These are phyloP conservation scores for Neocucurbitaria cava DNA, from an alignment of 2,329 filamentous ascomycete genomes.

Conservation along the genomic window DNA sequence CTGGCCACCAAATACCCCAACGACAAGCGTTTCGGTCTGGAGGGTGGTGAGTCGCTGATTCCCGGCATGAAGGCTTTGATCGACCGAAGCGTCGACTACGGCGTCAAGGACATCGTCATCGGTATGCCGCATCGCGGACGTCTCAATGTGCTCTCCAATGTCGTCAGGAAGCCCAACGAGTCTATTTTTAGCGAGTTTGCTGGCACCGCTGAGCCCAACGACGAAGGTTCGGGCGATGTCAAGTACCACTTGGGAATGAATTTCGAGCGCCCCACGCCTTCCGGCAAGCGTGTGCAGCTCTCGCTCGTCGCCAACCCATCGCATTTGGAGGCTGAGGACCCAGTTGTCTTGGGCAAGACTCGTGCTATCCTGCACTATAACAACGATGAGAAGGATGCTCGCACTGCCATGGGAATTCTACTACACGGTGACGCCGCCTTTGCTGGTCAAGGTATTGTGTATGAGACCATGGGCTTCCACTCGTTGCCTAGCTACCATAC, in stretches of 20 bases:
- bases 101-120: conserved; percentile 98
- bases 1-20: conserved; percentile 98
- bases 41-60: conserved; percentile 95
- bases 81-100: conserved; percentile 96
- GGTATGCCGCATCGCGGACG: conserved; percentile 99
- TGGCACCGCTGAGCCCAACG: conserved; percentile 82
- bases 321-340: conserved; percentile 97
- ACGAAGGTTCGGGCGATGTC: conserved; percentile 97
- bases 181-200: conserved; percentile 99
- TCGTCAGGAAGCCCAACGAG: conserved; percentile 98
- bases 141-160: conserved; percentile 97
- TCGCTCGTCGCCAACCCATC: conserved; percentile 98
- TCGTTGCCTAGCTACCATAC: conserved; percentile 95
- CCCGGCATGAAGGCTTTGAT: conserved; percentile 99
- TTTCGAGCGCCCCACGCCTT: conserved; percentile 97
- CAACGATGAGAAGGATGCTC: conserved; percentile 88
- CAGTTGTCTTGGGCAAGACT: conserved; percentile 96
- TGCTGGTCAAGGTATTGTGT: conserved; percentile 94
- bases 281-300: conserved; percentile 98
- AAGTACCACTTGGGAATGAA: conserved; percentile 99
- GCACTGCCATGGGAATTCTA: conserved; percentile 91
- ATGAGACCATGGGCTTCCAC: conserved; percentile 98
- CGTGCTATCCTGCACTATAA: conserved; percentile 99
- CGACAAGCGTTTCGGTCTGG: conserved; percentile 98
- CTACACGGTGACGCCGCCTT: conserved; percentile 98